phyloP scores from a whole-genome alignment of 2,329 filamentous ascomycete species.

The Cercospora zeina region DNA sequence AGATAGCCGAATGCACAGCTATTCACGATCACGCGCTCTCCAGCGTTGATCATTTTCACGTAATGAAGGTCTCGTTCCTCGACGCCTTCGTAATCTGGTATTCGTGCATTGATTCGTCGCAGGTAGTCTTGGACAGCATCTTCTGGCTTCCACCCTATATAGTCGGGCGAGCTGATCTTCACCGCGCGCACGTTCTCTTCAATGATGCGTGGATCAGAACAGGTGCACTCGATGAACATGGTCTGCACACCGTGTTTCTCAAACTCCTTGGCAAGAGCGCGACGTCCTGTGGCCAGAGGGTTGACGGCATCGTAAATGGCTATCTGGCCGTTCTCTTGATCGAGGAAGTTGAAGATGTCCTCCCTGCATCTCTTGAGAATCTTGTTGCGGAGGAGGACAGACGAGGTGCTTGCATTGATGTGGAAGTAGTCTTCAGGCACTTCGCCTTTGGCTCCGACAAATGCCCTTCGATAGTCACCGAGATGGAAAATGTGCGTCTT shows the following conservation, averaged over 20 bases:
- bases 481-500: slow-evolving; percentile 98
- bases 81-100: slow-evolving; percentile 97
- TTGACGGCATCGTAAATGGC: slow-evolving; percentile 99
- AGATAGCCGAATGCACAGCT: slow-evolving; percentile 96
- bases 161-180: slow-evolving; percentile 98
- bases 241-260: slow-evolving; percentile 97
- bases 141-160: slow-evolving; percentile 85
- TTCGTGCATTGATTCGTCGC: slow-evolving; percentile 83
- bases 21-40: slow-evolving; percentile 89
- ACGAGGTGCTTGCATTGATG: slow-evolving; percentile 86
- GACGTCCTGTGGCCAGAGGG: slow-evolving; percentile 76
- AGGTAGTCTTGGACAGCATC: slow-evolving; percentile 93
- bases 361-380: slow-evolving; percentile 96
- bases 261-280: slow-evolving; percentile 89
- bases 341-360: slow-evolving; percentile 94
- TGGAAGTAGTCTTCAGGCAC: slow-evolving; percentile 98
- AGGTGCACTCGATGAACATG: slow-evolving; percentile 93
- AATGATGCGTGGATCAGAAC: slow-evolving; percentile 88
- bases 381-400: slow-evolving; percentile 92
- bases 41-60: slow-evolving; percentile 99
- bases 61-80: slow-evolving; percentile 90
- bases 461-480: slow-evolving; percentile 91
- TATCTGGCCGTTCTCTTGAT: slow-evolving; percentile 96
- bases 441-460: slow-evolving; percentile 76
- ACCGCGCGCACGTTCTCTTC: slow-evolving; percentile 96